Evolutionary conservation across 257 asterid species (phyloP).

Genomic region (Misopates orontium): DNA sequence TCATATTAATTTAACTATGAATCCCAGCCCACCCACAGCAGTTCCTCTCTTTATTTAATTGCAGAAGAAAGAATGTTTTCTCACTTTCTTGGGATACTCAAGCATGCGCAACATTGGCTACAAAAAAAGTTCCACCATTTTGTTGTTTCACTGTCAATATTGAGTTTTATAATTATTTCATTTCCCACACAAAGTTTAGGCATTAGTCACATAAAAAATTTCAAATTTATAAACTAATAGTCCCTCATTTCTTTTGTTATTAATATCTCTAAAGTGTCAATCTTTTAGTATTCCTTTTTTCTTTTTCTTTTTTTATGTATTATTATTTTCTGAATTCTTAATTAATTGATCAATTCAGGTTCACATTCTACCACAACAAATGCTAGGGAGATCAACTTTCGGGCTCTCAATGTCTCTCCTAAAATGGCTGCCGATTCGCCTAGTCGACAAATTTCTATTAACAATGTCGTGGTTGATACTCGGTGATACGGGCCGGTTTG

Average conservation of each 20-base stretch:
- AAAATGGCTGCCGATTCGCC: constrained; percentile 68
- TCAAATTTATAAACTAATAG: not conserved
- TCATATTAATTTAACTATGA: constrained; percentile 1
- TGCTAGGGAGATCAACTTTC: constrained; percentile 76
- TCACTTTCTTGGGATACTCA: constrained; percentile 64
- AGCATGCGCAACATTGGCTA: constrained; percentile 62
- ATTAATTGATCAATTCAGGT: constrained; percentile 39
- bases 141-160: not conserved
- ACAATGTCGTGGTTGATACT: constrained; percentile 47
- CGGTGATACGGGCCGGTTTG: constrained; percentile 62
- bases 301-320: too few species aligned
- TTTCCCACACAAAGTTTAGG: not conserved
- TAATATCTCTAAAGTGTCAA: constrained; percentile 9
- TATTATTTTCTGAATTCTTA: not conserved
- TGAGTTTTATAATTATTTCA: too few species aligned
- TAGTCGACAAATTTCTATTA: constrained; percentile 59
- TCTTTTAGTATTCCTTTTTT: constrained; percentile 10
- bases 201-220: constrained; percentile 1
- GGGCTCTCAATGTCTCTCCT: constrained; percentile 75
- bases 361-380: constrained; percentile 78
- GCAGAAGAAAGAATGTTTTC: constrained; percentile 20
- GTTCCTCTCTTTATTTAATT: constrained; percentile 1
- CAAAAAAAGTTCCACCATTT: constrained; percentile 30
- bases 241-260: not conserved
- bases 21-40: not conserved